Evolutionary conservation across 805 yeast species (phyloP), one percentile per base, ranked within the genome.

Genomic region (Dipodascopsis tothii): DNA sequence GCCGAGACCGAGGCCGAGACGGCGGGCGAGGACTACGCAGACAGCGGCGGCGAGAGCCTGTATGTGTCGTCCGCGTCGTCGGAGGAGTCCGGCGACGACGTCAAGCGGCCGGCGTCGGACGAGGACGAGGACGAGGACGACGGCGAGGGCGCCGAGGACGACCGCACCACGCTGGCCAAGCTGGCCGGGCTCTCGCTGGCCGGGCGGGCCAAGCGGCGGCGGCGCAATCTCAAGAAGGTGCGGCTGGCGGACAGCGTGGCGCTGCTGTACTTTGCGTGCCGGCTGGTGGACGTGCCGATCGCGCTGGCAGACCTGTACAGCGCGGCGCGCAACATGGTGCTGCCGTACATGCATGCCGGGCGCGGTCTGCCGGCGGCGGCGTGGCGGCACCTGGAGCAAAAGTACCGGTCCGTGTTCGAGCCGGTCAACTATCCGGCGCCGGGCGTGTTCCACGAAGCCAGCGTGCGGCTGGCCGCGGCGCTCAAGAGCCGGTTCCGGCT

Each of bases 281-380:
- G 53, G 20, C 37, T 49, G 5, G 40, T 49, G 7, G 28, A 40
- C 19, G 16, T 43, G 6, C 53, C 53, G n/a, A 32, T 46, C 11
- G 46, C 46, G 23, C 6, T 49, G 22, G 35, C 42, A 30, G 53
- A 49, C 22, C 35, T 49, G 9, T 43, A 43, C 32, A 37, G 33
- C n/a, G 37, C 33, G 3, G 44, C 41, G 4, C 33, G 45, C 11
- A 22, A 27, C 18, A 22, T 37, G 7, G 46, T 41, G 5, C 33
- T 49, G 5, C 53, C 53, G 11, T 49, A 43, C 39, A 40, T 49
- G 45, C 38, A 44, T 18, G 53, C 51, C 5, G 3, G 17, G 3
- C 9, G 18, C 7, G 20, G 27, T 14, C 33, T 49, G 17, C 48
- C 47, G 19, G 46, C 41, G 22, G 22, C 32, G 4, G 34, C 37